Evolutionary conservation across 257 asterid genomes (phyloP).

Genomic region (Orobanche coerulescens): DNA sequence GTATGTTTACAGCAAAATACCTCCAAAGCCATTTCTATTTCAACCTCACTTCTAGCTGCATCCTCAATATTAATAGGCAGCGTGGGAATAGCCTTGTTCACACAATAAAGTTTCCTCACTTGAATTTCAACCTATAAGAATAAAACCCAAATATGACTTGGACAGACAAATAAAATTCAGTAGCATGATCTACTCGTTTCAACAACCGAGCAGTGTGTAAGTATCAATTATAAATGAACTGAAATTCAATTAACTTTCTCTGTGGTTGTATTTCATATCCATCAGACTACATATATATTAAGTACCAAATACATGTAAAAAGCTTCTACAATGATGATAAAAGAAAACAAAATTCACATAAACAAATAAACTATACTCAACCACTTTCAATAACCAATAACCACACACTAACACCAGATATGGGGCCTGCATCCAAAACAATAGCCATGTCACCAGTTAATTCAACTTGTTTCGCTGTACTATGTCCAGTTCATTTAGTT

Average conservation of each 20-base stretch:
- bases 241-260: background rate
- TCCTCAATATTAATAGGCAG: conserved; percentile 70
- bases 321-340: background rate
- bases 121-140: conserved; percentile 68
- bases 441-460: background rate
- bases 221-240: background rate
- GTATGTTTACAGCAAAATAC: conserved; percentile 22
- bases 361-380: background rate
- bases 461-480: background rate
- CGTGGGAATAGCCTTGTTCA: conserved; percentile 49
- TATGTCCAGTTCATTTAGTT: too few species aligned
- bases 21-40: conserved; percentile 60
- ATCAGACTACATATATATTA: background rate
- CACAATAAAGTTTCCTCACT: conserved; percentile 53
- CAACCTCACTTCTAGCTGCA: conserved; percentile 76
- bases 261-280: background rate
- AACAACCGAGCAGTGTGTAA: background rate
- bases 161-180: background rate
- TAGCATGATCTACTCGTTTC: background rate
- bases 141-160: background rate
- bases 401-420: background rate
- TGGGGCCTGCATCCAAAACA: background rate
- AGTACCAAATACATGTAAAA: background rate
- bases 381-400: background rate
- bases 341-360: background rate